Conservation (phyloP, 2,329 filamentous ascomycete species). For the Cytospora piceicola region DNA sequence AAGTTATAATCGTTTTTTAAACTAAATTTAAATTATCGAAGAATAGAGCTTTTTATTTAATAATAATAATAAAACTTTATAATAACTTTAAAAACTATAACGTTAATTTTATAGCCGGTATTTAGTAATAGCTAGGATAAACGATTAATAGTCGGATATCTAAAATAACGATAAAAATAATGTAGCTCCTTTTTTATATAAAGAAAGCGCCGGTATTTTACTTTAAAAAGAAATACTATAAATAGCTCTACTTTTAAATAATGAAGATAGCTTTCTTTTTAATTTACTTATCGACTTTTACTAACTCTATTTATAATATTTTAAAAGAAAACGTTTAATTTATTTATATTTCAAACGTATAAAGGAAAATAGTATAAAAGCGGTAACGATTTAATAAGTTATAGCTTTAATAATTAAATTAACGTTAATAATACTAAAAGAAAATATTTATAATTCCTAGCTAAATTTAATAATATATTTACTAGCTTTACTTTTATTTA, state of each 20-base stretch:
- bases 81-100: background rate
- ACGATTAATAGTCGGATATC: background rate
- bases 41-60: background rate
- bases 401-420: background rate
- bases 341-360: background rate
- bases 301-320: background rate
- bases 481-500: background rate
- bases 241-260: background rate
- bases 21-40: background rate
- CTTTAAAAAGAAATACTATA: background rate
- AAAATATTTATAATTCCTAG: background rate
- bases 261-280: background rate
- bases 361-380: background rate
- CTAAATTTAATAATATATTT: background rate
- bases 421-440: background rate
- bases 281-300: background rate
- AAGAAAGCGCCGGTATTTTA: too few species aligned
- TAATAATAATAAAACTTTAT: conserved; percentile 13
- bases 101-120: background rate
- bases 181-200: background rate
- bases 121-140: background rate
- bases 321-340: background rate
- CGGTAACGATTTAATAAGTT: background rate
- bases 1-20: background rate
- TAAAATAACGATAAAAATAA: background rate